Evolutionary conservation across 1,284 basidiomycete genomes (phyloP).

Genomic region (Puccinia brachypodii): DNA sequence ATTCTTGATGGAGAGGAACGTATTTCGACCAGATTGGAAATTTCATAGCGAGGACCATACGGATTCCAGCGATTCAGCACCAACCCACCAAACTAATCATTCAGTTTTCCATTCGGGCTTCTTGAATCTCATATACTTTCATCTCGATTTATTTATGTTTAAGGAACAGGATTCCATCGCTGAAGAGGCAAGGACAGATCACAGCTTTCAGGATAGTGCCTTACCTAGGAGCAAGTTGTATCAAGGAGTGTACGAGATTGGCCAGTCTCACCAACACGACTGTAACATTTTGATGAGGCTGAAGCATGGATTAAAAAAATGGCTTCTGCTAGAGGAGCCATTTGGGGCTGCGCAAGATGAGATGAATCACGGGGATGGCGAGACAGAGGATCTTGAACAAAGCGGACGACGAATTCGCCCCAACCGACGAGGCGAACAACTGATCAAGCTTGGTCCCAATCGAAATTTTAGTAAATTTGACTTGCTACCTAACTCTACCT

Average conservation of each 20-base stretch:
- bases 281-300: background rate
- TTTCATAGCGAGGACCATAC: conserved; percentile 61
- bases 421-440: background rate
- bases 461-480: background rate
- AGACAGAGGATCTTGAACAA: background rate
- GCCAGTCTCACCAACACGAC: background rate
- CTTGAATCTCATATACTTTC: conserved; percentile 72
- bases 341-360: background rate
- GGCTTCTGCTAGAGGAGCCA: background rate
- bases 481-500: background rate
- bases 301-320: background rate
- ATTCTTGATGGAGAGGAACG: conserved; percentile 63
- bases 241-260: background rate
- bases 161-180: conserved; percentile 53
- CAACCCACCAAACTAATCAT: background rate
- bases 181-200: background rate
- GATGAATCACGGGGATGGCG: background rate
- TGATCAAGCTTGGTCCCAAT: conserved; percentile 4
- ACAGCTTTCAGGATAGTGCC: background rate
- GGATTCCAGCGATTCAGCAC: conserved; percentile 53
- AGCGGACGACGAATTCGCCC: too few relatives aligned
- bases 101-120: conserved; percentile 68
- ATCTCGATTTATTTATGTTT: conserved; percentile 72
- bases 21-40: conserved; percentile 59
- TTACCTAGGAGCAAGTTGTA: background rate